Percentiles rank a stretch among this genome's conserved stretches.
Conservation (phyloP, 2,329 filamentous ascomycete genomes). For the Sarocladiaceae sp. region DNA sequence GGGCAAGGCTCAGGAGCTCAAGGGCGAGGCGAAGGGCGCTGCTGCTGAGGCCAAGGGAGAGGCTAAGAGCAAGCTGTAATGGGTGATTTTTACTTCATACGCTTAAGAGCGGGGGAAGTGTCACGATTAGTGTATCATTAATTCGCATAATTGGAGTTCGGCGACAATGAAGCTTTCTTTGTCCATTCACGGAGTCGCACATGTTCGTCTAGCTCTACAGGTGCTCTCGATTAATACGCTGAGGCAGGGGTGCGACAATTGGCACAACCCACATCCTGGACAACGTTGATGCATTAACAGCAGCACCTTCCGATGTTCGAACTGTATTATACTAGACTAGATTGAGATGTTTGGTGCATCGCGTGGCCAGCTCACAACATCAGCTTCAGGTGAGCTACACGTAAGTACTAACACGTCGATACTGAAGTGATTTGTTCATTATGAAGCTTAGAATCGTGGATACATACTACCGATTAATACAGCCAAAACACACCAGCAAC, state of each 20-base stretch:
- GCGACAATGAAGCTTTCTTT: not conserved
- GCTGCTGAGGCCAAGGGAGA: conserved; percentile 35
- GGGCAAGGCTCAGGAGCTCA: conserved; percentile 31
- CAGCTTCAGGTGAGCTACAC: no score
- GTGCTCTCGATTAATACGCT: no score
- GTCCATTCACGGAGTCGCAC: not conserved
- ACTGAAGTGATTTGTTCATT: not conserved
- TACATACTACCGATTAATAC: not conserved
- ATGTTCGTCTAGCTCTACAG: no score
- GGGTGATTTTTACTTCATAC: not conserved
- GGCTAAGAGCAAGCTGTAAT: conserved; percentile 23
- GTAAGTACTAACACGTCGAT: no score
- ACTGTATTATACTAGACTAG: no score
- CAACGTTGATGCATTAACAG: no score
- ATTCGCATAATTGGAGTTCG: conserved; percentile 1
- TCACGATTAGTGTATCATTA: not conserved
- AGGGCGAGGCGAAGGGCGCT: conserved; percentile 35
- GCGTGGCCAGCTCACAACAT: no score
- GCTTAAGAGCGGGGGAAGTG: not conserved
- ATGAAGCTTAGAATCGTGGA: not conserved
- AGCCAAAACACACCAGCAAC: not conserved
- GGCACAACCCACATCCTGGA: no score
- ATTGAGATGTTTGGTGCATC: no score
- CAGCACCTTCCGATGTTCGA: no score
- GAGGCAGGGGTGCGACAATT: no score